Evolutionary conservation across 2,329 filamentous ascomycete species (phyloP).

Genomic region (Talaromyces sp.): DNA sequence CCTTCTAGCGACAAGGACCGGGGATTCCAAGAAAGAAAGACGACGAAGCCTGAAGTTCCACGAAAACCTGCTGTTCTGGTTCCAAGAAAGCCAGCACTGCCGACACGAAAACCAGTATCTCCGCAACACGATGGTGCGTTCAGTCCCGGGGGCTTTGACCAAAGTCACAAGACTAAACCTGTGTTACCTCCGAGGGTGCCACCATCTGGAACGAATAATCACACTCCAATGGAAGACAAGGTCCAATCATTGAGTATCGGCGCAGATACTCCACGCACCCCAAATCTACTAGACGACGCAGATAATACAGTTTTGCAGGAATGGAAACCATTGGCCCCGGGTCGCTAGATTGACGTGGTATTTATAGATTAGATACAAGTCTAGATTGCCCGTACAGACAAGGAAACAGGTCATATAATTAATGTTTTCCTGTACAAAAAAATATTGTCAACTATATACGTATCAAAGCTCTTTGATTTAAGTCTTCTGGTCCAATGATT

Average conservation of each 20-base stretch:
- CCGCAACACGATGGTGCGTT: background rate
- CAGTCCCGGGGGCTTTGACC: background rate
- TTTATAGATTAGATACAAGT: background rate
- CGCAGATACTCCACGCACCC: background rate
- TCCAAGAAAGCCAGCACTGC: background rate
- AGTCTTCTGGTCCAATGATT: background rate
- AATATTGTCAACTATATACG: background rate
- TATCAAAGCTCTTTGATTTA: background rate
- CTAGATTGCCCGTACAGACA: background rate
- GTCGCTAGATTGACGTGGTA: background rate
- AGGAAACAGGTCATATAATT: background rate
- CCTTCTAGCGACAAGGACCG: background rate
- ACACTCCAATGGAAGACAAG: background rate
- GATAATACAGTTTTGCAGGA: constrained; percentile 1
- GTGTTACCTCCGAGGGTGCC: constrained; percentile 5
- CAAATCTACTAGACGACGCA: constrained; percentile 3
- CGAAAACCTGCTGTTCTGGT: constrained; percentile 2
- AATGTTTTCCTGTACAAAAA: background rate
- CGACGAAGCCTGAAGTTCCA: background rate
- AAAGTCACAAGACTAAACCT: constrained; percentile 1
- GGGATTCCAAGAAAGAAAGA: background rate
- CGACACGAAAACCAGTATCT: background rate
- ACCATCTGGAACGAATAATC: background rate
- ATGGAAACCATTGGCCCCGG: constrained; percentile 9
- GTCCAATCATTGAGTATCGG: background rate